Evolutionary conservation across 2,329 filamentous ascomycete species (phyloP), one percentile per base, ranked within the genome.

Genomic region (Thelonectria olida): DNA sequence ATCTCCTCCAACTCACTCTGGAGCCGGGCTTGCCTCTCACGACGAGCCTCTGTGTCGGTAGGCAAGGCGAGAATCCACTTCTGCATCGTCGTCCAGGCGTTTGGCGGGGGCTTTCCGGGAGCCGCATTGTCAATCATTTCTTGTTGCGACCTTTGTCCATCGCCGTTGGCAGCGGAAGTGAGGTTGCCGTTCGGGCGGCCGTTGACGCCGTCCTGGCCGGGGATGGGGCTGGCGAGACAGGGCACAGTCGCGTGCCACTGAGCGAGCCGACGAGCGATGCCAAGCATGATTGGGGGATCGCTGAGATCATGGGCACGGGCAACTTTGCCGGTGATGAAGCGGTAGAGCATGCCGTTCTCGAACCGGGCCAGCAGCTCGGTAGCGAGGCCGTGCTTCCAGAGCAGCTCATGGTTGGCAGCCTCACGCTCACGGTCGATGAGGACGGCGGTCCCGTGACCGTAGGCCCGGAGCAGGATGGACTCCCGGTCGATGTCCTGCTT

Each of bases 401-500:
- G 89, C 58, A 97, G 85, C 75, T 93, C 93, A 79, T 99, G 96
- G 75, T 90, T 90, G 71, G 88, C 84, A 2, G 84, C 86, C 84
- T 87, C 89, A 84, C 95, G 90, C 81, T 97, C 92, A 68, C 96
- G 91, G 81, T 99, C 96, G 79, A 99, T 99, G 70, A 99, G 86
- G 55, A 98, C 86, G 74, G 97, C 93, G 68, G 96, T 98, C 66
- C 94, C 93, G 76, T 96, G 90, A 70, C 96, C 96, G 78, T 97
- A 99, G 64, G 96, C 96, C 70, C 96, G 89, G 73, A 99, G 86
- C 66, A 99, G 84, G 68, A 98, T 88, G 31, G 96, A 92, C 67
- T 97, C 92, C 63, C 86, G 85, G 78, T 98, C 94, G 67, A 95
- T 85, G 54, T 93, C 88, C n/a, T 73, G 64, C 70, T 91, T 86